Evolutionary conservation across 164 flowering plant genomes (phyloP).

Genomic region (Santalum album): DNA sequence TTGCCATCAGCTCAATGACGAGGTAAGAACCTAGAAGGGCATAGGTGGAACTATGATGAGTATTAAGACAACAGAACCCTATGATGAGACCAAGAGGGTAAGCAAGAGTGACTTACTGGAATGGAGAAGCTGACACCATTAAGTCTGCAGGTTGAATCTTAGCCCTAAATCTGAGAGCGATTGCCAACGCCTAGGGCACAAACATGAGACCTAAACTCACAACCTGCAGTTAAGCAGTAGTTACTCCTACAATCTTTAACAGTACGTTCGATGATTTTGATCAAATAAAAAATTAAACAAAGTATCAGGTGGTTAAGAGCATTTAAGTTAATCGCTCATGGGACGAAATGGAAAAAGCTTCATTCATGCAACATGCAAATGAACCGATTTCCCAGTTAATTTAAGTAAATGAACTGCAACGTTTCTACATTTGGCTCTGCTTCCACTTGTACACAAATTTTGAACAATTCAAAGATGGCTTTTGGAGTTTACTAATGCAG

Average conservation of each 20-base stretch:
- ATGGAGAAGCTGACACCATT: slow-evolving; percentile 29
- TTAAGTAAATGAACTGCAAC: no score
- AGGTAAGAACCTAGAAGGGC: slow-evolving; percentile 15
- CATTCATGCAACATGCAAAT: neutral
- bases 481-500: no score
- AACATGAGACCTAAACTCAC: slow-evolving; percentile 27
- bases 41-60: slow-evolving; percentile 16
- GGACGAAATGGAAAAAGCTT: no score
- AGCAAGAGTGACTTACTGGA: slow-evolving; percentile 32
- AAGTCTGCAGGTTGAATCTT: slow-evolving; percentile 25
- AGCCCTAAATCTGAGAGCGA: slow-evolving; percentile 33
- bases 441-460: no score
- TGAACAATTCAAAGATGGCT: no score
- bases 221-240: slow-evolving; percentile 38
- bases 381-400: no score
- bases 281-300: slow-evolving; percentile 5
- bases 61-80: slow-evolving; percentile 18
- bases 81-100: slow-evolving; percentile 19
- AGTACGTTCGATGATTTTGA: slow-evolving; percentile 11
- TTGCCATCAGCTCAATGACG: slow-evolving; percentile 1
- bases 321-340: neutral
- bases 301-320: neutral
- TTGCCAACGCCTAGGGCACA: slow-evolving; percentile 32
- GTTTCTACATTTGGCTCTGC: no score
- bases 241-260: slow-evolving; percentile 15